These are phyloP conservation scores for Austroboletus eburneus DNA, from an alignment of 768 basidiomycete species.

Conservation along the genomic window DNA sequence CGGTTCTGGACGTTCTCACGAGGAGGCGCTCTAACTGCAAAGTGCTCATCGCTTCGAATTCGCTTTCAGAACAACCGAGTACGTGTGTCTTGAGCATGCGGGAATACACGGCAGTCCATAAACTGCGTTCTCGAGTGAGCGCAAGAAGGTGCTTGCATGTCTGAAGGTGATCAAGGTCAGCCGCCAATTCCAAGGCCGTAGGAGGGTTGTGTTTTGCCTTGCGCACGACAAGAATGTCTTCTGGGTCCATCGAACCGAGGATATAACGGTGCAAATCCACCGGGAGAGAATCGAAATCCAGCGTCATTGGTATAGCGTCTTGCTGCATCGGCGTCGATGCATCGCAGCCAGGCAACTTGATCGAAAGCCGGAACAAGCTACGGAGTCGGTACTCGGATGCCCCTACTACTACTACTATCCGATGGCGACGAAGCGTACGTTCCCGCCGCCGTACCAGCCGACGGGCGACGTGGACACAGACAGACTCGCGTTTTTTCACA, in stretches of 20 bases:
- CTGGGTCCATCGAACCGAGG: slow-evolving; percentile 2
- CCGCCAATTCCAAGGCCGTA: not conserved
- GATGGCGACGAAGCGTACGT: slow-evolving; percentile 37
- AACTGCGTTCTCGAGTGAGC: not conserved
- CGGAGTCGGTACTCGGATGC: too few species aligned
- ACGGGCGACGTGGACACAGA: slow-evolving; percentile 56
- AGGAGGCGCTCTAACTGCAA: slow-evolving; percentile 4
- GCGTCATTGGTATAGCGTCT: not conserved
- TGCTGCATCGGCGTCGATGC: not conserved
- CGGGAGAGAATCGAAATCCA: not conserved
- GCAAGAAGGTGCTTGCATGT: slow-evolving; percentile 7
- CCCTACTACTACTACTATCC: too few species aligned
- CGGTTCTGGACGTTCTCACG: slow-evolving; percentile 4
- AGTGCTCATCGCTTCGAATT: not conserved
- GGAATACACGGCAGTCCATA: slow-evolving; percentile 3
- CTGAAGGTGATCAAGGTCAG: slow-evolving; percentile 1
- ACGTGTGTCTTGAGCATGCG: slow-evolving; percentile 3
- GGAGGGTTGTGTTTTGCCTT: not conserved
- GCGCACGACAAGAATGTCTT: slow-evolving; percentile 6
- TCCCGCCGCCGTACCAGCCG: slow-evolving; percentile 55
- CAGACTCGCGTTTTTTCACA: slow-evolving; percentile 85
- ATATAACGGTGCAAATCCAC: slow-evolving; percentile 6
- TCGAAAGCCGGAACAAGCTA: too few species aligned
- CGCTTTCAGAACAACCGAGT: slow-evolving; percentile 2
- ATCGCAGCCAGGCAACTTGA: too few species aligned